Base-by-base conservation (phyloP, 2,329 filamentous ascomycete genomes). In the Cladosporium velox region DNA sequence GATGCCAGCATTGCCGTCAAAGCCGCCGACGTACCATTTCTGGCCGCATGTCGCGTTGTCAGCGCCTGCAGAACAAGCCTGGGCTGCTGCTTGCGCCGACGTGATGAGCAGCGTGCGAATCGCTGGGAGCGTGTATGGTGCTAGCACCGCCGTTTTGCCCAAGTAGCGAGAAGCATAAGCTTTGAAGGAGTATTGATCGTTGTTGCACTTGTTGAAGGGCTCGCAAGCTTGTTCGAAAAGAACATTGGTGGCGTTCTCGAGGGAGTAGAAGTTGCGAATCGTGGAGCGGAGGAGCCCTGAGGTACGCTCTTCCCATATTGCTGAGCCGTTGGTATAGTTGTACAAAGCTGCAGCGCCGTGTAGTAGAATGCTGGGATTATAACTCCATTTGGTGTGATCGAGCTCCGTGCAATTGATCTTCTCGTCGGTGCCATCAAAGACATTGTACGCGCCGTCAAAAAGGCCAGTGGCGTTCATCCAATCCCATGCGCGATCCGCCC, bases 161-260 rank as follows among this genome's bases (percentile, higher is more conserved):
- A 84, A 75, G 86, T 89, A 93, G 54, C 90, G 88, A 30, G 86
- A 79, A 30, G 92, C 81, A 76, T 91, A 92, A 12, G 88, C 90
- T 79, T 93, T 93, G 86, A 92, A 93, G 58, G 84, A 87, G 72
- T 85, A 85, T 79, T 92, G 89, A 76, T 93, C 90, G 69, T 83
- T 83, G 79, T 91, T 86, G 82, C 91, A 93, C 30, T 80, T 81
- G 65, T 79, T 78, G 66, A 77, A 77, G 8, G 72, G 70, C 79
- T 93, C 90, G 79, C 91, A 93, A 34, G 86, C 85, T 68, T 83
- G 82, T 78, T 93, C 90, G 72, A 83, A 85, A 75, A 91, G 84
- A 64, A 92, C 78, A 72, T 85, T 78, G 18, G 79, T 80, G 0
- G 79, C 75, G 67, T 84, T 83, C 55, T 70, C 78, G 0, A 81